A percentile compares a stretch with the other conserved stretches of the same genome.
Conservation (phyloP, 2,329 filamentous ascomycete genomes). For the Blumeriella jaapii region DNA sequence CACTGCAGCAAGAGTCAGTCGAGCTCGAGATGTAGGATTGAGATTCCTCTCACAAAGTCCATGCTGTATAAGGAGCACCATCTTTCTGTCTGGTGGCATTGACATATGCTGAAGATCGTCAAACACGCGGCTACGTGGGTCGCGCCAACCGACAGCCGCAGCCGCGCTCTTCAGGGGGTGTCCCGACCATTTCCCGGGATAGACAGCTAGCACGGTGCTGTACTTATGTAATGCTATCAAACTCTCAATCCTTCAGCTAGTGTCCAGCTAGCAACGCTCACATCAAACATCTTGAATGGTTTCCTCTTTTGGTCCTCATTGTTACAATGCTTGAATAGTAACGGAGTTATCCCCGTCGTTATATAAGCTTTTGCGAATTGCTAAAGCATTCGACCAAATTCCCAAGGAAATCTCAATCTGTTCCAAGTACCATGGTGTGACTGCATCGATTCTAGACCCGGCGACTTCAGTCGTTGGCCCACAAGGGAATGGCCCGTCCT, state of each 20-base stretch:
- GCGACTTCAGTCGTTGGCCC: conserved; percentile 5
- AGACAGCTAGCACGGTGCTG: too few species aligned
- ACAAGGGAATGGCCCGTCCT: background rate
- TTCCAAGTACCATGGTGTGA: conserved; percentile 6
- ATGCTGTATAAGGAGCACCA: conserved; percentile 17
- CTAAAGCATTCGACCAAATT: conserved; percentile 5
- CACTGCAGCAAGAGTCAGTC: conserved; percentile 34
- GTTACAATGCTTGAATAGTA: too few species aligned
- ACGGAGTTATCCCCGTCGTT: too few species aligned
- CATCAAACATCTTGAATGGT: too few species aligned
- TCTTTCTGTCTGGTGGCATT: conserved; percentile 15
- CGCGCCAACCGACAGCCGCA: too few species aligned
- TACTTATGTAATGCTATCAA: too few species aligned
- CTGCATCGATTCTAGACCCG: background rate
- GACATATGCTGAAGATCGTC: conserved; percentile 5
- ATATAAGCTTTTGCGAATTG: conserved; percentile 6
- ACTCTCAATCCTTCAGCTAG: too few species aligned
- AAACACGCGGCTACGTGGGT: conserved; percentile 11
- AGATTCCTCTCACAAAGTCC: conserved; percentile 23
- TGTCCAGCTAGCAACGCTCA: too few species aligned
- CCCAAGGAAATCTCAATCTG: conserved; percentile 4
- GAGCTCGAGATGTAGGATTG: background rate
- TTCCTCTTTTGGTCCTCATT: too few species aligned
- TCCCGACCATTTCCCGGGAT: too few species aligned
- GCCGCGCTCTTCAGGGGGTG: conserved; percentile 4